Conservation (phyloP, 129 eudicot genomes). For the Smallanthus sonchifolius region DNA sequence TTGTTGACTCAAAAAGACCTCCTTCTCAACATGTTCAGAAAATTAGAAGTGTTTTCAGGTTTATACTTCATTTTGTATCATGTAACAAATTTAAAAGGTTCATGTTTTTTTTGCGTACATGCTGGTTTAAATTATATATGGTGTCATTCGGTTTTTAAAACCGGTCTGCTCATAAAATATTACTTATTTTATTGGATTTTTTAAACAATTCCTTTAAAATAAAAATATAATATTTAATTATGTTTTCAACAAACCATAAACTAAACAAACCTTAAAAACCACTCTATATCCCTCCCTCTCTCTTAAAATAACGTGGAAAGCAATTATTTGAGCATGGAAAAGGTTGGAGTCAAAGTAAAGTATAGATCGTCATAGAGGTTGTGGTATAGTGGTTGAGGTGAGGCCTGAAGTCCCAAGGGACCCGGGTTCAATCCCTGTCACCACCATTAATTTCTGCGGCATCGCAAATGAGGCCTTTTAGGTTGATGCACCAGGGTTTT, state of each 20-base stretch:
- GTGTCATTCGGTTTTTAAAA: too few relatives aligned
- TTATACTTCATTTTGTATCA: neutral
- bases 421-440: too few relatives aligned
- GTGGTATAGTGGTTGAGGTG: too few relatives aligned
- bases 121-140: too few relatives aligned
- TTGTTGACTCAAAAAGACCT: conserved; percentile 13
- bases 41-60: neutral
- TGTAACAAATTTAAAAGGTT: neutral
- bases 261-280: neutral
- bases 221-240: neutral
- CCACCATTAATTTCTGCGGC: too few relatives aligned
- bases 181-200: neutral
- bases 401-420: too few relatives aligned
- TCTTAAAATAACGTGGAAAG: neutral
- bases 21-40: neutral
- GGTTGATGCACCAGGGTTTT: too few relatives aligned
- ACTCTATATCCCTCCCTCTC: neutral
- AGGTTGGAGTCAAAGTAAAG: conserved; percentile 41
- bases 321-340: conserved; percentile 21
- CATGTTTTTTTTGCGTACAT: too few relatives aligned
- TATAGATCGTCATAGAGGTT: too few relatives aligned
- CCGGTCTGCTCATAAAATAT: too few relatives aligned
- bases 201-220: neutral
- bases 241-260: neutral
- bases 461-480: too few relatives aligned